Evolutionary conservation across 306 rosid species (phyloP).

Genomic region (Mucuna pruriens): DNA sequence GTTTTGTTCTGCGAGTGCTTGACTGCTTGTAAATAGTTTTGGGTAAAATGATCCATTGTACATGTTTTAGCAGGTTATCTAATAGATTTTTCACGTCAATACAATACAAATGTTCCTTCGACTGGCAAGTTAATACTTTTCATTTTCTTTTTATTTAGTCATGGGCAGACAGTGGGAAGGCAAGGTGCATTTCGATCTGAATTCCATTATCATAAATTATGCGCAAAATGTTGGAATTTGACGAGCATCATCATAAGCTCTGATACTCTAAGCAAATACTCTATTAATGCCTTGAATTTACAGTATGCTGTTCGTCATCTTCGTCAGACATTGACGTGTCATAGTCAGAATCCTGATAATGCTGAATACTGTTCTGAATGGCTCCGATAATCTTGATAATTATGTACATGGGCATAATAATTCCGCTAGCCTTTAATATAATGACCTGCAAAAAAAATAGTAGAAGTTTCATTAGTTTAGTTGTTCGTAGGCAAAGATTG

Average conservation of each 20-base stretch:
- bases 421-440: conserved; percentile 71
- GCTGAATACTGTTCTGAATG: conserved; percentile 51
- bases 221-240: conserved; percentile 35
- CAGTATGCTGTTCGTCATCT: conserved; percentile 46
- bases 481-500: not conserved
- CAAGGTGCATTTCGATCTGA: conserved; percentile 19
- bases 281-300: conserved; percentile 39
- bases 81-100: conserved; percentile 23
- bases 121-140: too few species aligned
- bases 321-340: conserved; percentile 43
- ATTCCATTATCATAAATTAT: conserved; percentile 26
- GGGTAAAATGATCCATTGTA: not conserved
- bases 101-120: not conserved
- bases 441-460: conserved; percentile 45
- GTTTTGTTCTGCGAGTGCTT: not conserved
- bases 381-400: conserved; percentile 57
- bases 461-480: not conserved
- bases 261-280: conserved; percentile 35
- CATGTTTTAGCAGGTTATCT: conserved; percentile 6
- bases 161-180: not conserved
- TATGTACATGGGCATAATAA: conserved; percentile 82
- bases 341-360: conserved; percentile 51
- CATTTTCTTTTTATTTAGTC: too few species aligned
- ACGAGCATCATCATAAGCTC: conserved; percentile 48
- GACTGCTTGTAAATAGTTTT: conserved; percentile 38